Conservation (phyloP, 768 basidiomycete genomes). For the Lactarius hatsudake region DNA sequence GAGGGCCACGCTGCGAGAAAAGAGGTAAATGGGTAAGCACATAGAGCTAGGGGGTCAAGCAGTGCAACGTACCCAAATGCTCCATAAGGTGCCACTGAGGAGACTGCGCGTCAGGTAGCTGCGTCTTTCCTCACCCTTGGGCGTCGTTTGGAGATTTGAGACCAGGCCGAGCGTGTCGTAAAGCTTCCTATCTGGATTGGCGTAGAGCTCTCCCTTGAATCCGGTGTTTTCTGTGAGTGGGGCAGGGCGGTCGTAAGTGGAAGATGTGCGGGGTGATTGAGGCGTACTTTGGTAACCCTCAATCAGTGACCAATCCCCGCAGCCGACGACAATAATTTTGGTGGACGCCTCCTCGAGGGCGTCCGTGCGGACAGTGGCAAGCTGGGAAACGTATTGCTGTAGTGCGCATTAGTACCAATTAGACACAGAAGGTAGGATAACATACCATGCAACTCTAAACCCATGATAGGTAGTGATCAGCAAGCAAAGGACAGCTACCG, state of each 20-base stretch:
- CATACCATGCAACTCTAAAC: constrained; percentile 20
- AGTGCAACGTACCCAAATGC: constrained; percentile 18
- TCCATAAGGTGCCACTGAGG: constrained; percentile 13
- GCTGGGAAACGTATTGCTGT: constrained; percentile 26
- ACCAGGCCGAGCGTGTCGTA: constrained; percentile 23
- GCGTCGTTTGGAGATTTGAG: constrained; percentile 19
- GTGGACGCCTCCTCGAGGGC: constrained; percentile 16
- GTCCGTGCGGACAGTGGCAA: constrained; percentile 19
- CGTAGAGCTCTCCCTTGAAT: constrained; percentile 25
- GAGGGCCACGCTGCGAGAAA: constrained; percentile 17
- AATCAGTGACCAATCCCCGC: constrained; percentile 26
- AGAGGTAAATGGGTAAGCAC: background rate
- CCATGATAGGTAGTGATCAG: background rate
- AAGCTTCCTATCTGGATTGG: constrained; percentile 25
- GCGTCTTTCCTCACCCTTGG: constrained; percentile 16
- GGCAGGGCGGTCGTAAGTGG: background rate
- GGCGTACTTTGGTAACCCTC: constrained; percentile 22
- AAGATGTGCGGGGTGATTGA: background rate
- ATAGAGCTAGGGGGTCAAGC: background rate
- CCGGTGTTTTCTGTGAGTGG: constrained; percentile 5
- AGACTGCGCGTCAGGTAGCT: constrained; percentile 21
- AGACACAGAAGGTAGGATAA: background rate
- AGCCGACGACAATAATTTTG: constrained; percentile 21
- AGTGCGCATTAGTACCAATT: background rate
- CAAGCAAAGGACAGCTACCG: background rate